These are phyloP conservation scores for Athelia sp. DNA, from an alignment of 1,284 basidiomycete genomes.

Conservation along the genomic window DNA sequence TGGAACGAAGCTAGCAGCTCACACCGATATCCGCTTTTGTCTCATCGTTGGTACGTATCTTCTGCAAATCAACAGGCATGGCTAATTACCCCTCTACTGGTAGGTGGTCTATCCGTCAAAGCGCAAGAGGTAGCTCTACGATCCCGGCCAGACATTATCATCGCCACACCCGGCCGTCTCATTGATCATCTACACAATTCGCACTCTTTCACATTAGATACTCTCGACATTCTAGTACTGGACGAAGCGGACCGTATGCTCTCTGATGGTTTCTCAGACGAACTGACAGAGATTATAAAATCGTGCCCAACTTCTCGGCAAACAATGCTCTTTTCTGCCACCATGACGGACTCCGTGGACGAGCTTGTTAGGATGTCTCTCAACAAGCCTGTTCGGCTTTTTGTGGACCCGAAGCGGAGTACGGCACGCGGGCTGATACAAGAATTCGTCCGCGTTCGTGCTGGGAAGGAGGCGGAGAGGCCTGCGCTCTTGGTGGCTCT, in stretches of 20 bases:
- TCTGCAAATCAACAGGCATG: constrained; percentile 1
- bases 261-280: constrained; percentile 96
- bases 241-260: constrained; percentile 99
- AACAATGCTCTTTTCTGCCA: constrained; percentile 98
- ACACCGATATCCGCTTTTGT: constrained; percentile 86
- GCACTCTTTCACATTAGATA: constrained; percentile 88
- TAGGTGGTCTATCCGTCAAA: constrained; percentile 89
- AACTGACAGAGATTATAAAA: constrained; percentile 90
- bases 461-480: constrained; percentile 74
- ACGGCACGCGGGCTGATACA: constrained; percentile 90
- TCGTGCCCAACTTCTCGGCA: constrained; percentile 87
- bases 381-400: constrained; percentile 88
- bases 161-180: constrained; percentile 93
- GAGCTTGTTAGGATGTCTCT: constrained; percentile 90
- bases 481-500: constrained; percentile 80
- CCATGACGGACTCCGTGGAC: constrained; percentile 96
- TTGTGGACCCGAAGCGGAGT: constrained; percentile 90
- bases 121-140: constrained; percentile 84
- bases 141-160: constrained; percentile 85
- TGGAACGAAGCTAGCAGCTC: constrained; percentile 77
- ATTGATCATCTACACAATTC: constrained; percentile 98
- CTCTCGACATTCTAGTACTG: constrained; percentile 89
- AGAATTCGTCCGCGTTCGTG: constrained; percentile 90
- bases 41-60: constrained; percentile 74
- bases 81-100: constrained; percentile 4